These are phyloP conservation scores for Porcisia hertigi DNA, from an alignment of 208 protist species.

Conservation along the genomic window DNA sequence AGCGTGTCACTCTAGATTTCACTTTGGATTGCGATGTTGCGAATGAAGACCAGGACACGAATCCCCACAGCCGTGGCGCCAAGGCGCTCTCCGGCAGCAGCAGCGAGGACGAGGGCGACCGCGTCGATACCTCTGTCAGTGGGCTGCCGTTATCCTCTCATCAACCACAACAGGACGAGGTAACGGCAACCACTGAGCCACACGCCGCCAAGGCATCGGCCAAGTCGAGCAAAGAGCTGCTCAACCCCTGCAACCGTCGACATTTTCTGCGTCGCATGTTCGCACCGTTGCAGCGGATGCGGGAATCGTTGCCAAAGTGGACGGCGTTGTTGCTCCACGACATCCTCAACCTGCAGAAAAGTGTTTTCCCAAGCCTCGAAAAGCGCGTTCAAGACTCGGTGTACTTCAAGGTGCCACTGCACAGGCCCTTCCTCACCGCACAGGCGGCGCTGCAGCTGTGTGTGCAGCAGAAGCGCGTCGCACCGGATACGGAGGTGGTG, in stretches of 20 bases:
- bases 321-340: constrained; percentile 57
- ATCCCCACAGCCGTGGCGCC: neutral
- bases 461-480: constrained; percentile 16
- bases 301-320: constrained; percentile 47
- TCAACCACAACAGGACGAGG: neutral
- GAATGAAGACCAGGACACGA: neutral
- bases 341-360: constrained; percentile 46
- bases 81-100: neutral
- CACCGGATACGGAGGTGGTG: constrained; percentile 28
- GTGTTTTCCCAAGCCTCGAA: constrained; percentile 53
- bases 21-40: constrained; percentile 19
- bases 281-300: constrained; percentile 51
- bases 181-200: neutral
- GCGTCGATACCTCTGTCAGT: neutral
- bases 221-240: constrained; percentile 33
- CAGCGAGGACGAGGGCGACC: neutral
- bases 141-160: neutral
- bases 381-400: constrained; percentile 29
- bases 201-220: neutral
- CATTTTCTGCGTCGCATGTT: constrained; percentile 75
- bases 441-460: constrained; percentile 42
- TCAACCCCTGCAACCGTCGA: constrained; percentile 48
- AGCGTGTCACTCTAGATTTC: constrained; percentile 37
- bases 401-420: constrained; percentile 64
- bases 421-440: constrained; percentile 56